Conservation (phyloP, 495 filamentous ascomycete genomes). For the Xylaria curta region DNA sequence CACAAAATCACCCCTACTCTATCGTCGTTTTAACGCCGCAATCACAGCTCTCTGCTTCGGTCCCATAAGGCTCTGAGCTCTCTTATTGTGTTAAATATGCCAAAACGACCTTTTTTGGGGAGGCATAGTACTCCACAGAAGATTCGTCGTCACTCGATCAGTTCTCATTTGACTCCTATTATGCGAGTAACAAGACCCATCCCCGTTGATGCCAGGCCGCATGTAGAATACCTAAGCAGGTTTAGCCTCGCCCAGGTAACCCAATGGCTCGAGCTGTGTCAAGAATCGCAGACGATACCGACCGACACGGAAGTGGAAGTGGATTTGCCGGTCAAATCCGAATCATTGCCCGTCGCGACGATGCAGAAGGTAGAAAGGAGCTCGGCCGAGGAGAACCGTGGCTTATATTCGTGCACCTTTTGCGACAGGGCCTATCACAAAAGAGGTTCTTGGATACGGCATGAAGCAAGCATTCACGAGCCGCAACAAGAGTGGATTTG, state of each 20-base stretch:
- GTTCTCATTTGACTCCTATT: neutral
- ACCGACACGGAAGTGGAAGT: neutral
- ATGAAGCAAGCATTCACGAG: neutral
- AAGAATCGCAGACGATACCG: neutral
- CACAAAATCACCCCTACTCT: neutral
- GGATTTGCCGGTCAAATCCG: neutral
- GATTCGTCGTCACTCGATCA: neutral
- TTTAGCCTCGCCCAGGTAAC: neutral
- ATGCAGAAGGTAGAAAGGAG: neutral
- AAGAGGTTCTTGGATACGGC: neutral
- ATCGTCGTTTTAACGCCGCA: neutral
- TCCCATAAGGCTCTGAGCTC: neutral
- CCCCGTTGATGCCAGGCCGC: neutral
- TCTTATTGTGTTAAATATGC: neutral
- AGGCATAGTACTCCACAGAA: neutral
- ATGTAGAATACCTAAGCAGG: neutral
- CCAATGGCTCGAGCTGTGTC: neutral
- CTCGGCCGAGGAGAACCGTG: neutral
- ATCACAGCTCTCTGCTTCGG: neutral
- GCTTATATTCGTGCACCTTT: neutral
- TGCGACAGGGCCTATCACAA: neutral
- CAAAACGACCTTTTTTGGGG: neutral
- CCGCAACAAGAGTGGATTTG: neutral
- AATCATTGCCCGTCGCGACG: neutral
- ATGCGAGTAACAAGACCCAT: neutral